Base-by-base conservation (phyloP, 352 stramenopile genomes). In the Phytophthora pistaciae region DNA sequence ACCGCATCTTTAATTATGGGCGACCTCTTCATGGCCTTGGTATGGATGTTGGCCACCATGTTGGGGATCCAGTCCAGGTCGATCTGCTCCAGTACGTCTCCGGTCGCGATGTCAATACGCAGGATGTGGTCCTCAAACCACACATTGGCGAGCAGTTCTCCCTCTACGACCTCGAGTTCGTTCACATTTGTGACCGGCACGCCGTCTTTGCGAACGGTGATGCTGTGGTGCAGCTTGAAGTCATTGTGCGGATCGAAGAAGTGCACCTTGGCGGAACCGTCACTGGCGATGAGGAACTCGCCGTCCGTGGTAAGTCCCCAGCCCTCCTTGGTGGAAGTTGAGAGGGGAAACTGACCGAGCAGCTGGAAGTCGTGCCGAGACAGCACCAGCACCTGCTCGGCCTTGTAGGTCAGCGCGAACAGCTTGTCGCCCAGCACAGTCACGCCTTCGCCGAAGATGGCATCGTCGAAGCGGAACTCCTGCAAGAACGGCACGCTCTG, bases 291-390 rank as follows among this genome's bases (percentile, higher is more conserved):
- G 16, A 97, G 76, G 48, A 89, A 82, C 56, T 84, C 61, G 9
- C 87, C 88, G 64, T 97, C 88, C 13, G 85, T 94, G 3, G 90
- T 93, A 65, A 97, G 88, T 52, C 92, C 92, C 92, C 92, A 97
- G 61, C 92, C 92, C 84, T 97, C 88, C n/a, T 83, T 86, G 10
- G 82, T 97, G 44, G 74, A 83, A 42, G 92, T 97, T 40, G 74
- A 75, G 52, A 96, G 81, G 21, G 82, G 74, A 40, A 90, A 87
- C 44, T 70, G 74, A 44, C 66, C 70, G 42, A 91, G 62, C 42
- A 93, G 72, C 53, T 74, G 62, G 46, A 97, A 91, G 10, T 82
- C 78, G 52, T 62, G 50, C 31, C 83, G 77, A 25, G 90, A 88
- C 27, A 96, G 72, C 72, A 83, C 72, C 21, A 96, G 68, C 29